Base-by-base conservation (phyloP, 1,139 yeast genomes). In the Hanseniaspora sp. region DNA sequence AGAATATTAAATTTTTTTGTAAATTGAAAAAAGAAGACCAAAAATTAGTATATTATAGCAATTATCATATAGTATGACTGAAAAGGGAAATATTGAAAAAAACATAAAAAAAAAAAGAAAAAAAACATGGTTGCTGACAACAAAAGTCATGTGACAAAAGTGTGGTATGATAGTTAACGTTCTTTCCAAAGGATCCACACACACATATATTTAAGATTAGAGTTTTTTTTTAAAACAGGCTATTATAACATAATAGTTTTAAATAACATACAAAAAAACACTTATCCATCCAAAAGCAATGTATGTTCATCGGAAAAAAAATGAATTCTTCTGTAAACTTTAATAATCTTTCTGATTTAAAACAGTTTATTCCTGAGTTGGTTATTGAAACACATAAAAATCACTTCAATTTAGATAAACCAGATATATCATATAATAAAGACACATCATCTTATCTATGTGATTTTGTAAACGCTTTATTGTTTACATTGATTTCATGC, bases 401-500 rank as follows among this genome's bases (percentile, higher is more conserved):
- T n/a, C 17, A 9, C 5, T 12, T 41, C 17, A 7, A 29, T 9
- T 28, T 29, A 29, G 34, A 29, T 28, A 29, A 28, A 11, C 17
- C 7, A 5, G 13, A 28, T 4, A 33, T 23, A 4, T 5, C 15
- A 5, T 23, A 23, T n/a, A 11, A 29, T 5, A n/a, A 41, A 5
- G 6, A 41, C 17, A 15, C 7, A 12, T 41, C 45, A 5, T 7
- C 34, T 23, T 41, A 23, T 41, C 34, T 12, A 29, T 41, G 45
- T 41, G 45, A 41, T 28, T 49, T 49, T 31, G 41, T 49, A 13
- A 37, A 35, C 11, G 30, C 44, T 43, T 43, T 49, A 28, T 8
- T 49, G 1, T 43, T 49, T 9, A 42, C 53, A 7, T 17, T 49
- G 7, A 31, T 48, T 23, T 49, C 48, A 6, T 43, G 48, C 7